Percentiles rank a stretch among this genome's conserved stretches.
Evolutionary conservation across 345 rosid genomes (phyloP).

Genomic region (Salix dunnii): DNA sequence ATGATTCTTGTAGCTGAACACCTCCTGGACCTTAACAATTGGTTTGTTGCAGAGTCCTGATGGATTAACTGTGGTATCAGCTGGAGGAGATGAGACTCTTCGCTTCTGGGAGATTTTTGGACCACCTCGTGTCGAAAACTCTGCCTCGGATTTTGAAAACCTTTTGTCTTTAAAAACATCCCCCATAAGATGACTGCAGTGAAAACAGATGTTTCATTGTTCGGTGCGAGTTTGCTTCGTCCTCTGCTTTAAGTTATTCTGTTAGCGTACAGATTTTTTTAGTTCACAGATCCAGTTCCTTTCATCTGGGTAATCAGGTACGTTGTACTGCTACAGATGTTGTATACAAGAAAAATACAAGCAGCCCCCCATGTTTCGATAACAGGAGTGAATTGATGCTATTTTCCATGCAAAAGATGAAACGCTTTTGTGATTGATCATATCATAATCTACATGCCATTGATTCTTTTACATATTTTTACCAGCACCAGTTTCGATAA

Average conservation of each 20-base stretch:
- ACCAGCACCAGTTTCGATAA: too few species aligned
- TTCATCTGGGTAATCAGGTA: not conserved
- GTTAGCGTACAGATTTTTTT: too few species aligned
- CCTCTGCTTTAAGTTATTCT: not conserved
- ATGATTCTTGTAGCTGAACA: not conserved
- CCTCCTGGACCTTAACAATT: not conserved
- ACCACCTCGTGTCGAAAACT: slow-evolving; percentile 31
- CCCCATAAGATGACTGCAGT: slow-evolving; percentile 32
- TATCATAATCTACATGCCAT: too few species aligned
- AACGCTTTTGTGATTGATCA: too few species aligned
- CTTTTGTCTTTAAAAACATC: slow-evolving; percentile 44
- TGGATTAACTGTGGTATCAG: slow-evolving; percentile 48
- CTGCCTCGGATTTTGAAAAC: slow-evolving; percentile 35
- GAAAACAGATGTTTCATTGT: not conserved
- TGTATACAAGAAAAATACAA: not conserved
- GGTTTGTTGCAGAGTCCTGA: slow-evolving; percentile 45
- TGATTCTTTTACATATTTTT: too few species aligned
- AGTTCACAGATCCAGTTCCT: not conserved
- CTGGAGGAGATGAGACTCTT: slow-evolving; percentile 47
- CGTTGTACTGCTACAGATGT: not conserved
- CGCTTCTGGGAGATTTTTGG: slow-evolving; percentile 55
- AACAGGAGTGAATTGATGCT: not conserved
- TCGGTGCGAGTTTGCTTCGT: not conserved
- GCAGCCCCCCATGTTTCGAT: not conserved
- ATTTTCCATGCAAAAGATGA: too few species aligned